Conservation (phyloP, 2,329 filamentous ascomycete species). For the Lomentospora prolificans region DNA sequence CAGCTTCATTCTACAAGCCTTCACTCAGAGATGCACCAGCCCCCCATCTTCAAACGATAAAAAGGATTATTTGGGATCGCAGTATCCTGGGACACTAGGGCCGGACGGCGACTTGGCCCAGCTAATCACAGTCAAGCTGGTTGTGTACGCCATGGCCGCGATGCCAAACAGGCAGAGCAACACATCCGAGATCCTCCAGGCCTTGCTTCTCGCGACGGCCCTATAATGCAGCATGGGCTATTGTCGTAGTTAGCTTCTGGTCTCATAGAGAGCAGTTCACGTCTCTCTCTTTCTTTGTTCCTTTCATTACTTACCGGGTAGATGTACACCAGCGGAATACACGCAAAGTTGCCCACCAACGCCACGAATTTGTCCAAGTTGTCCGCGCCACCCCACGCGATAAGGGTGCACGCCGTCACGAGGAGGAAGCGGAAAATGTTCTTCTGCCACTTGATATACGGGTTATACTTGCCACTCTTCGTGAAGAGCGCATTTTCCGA, state of each 20-base stretch:
- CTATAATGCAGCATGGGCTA: conserved; percentile 85
- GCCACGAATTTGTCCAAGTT: conserved; percentile 97
- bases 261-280: neutral
- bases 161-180: conserved; percentile 71
- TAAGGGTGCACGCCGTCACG: conserved; percentile 72
- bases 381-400: conserved; percentile 87
- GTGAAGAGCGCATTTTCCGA: conserved; percentile 92
- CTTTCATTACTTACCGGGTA: conserved; percentile 71
- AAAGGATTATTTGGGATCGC: conserved; percentile 33
- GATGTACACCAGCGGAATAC: conserved; percentile 92
- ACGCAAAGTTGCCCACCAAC: conserved; percentile 93
- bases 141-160: conserved; percentile 86
- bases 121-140: conserved; percentile 71
- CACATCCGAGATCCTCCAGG: conserved; percentile 65
- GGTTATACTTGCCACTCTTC: conserved; percentile 92
- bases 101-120: conserved; percentile 57
- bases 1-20: neutral
- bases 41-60: too few species aligned
- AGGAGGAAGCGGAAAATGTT: conserved; percentile 92
- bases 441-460: conserved; percentile 99
- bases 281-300: too few species aligned
- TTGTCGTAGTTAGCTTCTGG: conserved; percentile 5
- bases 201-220: conserved; percentile 60
- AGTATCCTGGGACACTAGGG: conserved; percentile 41
- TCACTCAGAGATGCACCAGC: too few species aligned